Evolutionary conservation across 331 rosid genomes (phyloP).

Genomic region (Saraca asoca): DNA sequence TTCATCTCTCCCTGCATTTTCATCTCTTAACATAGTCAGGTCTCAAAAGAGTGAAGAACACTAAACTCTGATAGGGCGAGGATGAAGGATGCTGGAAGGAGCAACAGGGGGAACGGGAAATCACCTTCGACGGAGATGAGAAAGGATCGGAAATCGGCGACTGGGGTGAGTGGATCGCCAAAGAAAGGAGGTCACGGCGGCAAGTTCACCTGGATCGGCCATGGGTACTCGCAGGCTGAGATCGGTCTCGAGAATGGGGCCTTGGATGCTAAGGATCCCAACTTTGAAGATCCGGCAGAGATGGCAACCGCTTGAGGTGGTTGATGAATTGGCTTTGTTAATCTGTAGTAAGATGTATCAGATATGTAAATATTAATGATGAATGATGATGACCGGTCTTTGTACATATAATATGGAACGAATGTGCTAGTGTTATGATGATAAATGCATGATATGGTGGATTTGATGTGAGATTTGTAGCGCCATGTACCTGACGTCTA

Average conservation of each 20-base stretch:
- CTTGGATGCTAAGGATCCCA: constrained; percentile 72
- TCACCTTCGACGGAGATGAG: constrained; percentile 38
- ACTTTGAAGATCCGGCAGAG: constrained; percentile 71
- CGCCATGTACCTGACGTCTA: too few relatives aligned
- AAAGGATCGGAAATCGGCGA: constrained; percentile 76
- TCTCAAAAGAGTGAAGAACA: not conserved
- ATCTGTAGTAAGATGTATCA: not conserved
- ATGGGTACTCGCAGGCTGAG: constrained; percentile 52
- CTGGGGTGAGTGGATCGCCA: constrained; percentile 85
- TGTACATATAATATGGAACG: constrained; percentile 6
- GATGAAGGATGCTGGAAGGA: constrained; percentile 69
- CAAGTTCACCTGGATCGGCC: constrained; percentile 86
- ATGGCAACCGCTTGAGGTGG: constrained; percentile 43
- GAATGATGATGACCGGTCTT: not conserved
- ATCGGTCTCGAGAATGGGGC: constrained; percentile 46
- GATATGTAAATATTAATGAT: constrained; percentile 27
- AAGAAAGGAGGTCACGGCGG: constrained; percentile 97
- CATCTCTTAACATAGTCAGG: not conserved
- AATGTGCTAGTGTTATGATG: too few relatives aligned
- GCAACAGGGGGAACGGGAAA: constrained; percentile 52
- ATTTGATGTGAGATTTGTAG: too few relatives aligned
- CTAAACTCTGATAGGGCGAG: not conserved
- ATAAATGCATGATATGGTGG: too few relatives aligned
- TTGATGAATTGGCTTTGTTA: not conserved
- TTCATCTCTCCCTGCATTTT: accelerated